phyloP scores from a whole-genome alignment of 1,284 basidiomycete species.

The Sanghuangporus baumii region DNA sequence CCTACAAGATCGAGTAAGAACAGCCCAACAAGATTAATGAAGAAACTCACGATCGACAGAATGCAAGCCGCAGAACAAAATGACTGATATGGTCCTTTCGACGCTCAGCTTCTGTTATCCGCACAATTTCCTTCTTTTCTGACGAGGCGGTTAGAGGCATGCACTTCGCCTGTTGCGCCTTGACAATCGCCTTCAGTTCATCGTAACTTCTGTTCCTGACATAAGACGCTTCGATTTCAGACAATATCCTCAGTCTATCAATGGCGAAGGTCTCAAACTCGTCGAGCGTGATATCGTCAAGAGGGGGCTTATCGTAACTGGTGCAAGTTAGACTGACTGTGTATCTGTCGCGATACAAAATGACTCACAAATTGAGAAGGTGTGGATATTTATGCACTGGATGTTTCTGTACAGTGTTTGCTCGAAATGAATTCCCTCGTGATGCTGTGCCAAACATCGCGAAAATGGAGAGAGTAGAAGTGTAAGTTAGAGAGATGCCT shows the following conservation, averaged over 20 bases:
- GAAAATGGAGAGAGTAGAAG: neutral
- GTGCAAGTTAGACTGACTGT: neutral
- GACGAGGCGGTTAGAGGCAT: slow-evolving; percentile 50
- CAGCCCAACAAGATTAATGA: neutral
- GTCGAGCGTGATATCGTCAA: slow-evolving; percentile 90
- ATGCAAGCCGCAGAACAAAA: slow-evolving; percentile 92
- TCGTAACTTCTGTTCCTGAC: slow-evolving; percentile 80
- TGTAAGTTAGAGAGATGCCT: neutral
- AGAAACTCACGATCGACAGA: slow-evolving; percentile 84
- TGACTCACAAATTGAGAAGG: slow-evolving; percentile 16
- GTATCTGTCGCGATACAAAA: neutral
- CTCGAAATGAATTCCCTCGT: neutral
- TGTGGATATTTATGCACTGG: slow-evolving; percentile 8
- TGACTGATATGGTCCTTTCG: slow-evolving; percentile 89
- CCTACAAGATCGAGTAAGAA: slow-evolving; percentile 35
- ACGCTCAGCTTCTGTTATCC: slow-evolving; percentile 53
- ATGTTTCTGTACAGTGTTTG: slow-evolving; percentile 6
- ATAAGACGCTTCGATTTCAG: slow-evolving; percentile 91
- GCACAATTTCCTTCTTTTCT: neutral
- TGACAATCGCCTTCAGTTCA: slow-evolving; percentile 65
- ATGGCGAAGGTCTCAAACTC: slow-evolving; percentile 94
- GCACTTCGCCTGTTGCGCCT: slow-evolving; percentile 60
- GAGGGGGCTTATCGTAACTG: slow-evolving; percentile 85
- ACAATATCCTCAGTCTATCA: slow-evolving; percentile 83
- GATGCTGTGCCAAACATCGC: neutral